Evolutionary conservation across 306 rosid species (phyloP), one percentile per base, ranked within the genome.

Genomic region (Vicia sativa): DNA sequence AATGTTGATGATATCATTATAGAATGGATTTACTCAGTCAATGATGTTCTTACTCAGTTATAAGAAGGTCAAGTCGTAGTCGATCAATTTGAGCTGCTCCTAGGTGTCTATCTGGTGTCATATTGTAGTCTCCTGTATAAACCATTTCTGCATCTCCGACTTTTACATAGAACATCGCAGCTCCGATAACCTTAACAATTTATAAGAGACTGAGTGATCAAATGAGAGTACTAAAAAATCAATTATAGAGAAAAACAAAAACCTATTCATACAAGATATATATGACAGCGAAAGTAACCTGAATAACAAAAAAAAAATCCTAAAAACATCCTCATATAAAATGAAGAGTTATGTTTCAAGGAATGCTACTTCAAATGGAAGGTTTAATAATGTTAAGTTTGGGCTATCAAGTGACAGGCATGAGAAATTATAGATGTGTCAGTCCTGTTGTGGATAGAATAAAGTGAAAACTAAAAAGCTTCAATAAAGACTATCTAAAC

Each of bases 21-120:
- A 34, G 46, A 15, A 74, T 15, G 19, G 15, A 77, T 43, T 11
- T 28, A 23, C 45, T 21, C 59, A 55, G 66, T 41, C 56, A 57
- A 46, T 59, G 34, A 66, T 25, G 64, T 62, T 62, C 72, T 81
- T 83, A 92, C 98, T 92, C 98, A 35, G 98, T 76, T 79, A 92
- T 89, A 63, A 92, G 82, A 79, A 92, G 98, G 81, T 92, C 98
- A 79, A 92, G 87, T 63, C 81, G 82, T 58, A 92, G 72, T 62
- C 91, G 84, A 78, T 89, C 96, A 23, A 89, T 89, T 87, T 92
- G 95, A 81, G 98, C 96, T 37, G 98, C 96, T 65, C 95, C 98
- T 72, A 92, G 95, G 80, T 92, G 98, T 77, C 95, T 84, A 78
- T 92, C 98, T 18, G 98, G 85, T 19, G 98, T 89, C 98, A 92